Percentiles rank a stretch among this genome's conserved stretches.
Evolutionary conservation across 371 early-diverging fungal species (phyloP).

Genomic region (Saksenaea oblongispora): DNA sequence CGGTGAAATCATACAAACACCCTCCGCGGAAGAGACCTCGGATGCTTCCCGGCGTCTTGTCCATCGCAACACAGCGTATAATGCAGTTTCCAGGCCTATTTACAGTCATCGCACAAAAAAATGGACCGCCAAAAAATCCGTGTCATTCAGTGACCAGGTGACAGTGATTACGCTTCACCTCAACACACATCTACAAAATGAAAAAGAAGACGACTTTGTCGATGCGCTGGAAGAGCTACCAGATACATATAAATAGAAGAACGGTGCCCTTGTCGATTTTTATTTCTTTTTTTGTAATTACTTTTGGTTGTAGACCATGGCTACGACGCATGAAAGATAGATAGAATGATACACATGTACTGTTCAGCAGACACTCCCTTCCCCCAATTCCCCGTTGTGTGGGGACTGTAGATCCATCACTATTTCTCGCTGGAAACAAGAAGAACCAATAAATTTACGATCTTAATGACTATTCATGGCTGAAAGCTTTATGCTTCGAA

Average conservation of each 20-base stretch:
- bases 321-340: neutral
- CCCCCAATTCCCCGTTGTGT: no score
- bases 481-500: no score
- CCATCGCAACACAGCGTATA: neutral
- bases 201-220: constrained; percentile 22
- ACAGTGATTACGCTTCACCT: constrained; percentile 7
- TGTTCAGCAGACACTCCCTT: no score
- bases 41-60: neutral
- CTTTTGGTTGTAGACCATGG: neutral
- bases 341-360: no score
- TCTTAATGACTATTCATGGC: no score
- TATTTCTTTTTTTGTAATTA: neutral
- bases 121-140: constrained; percentile 13
- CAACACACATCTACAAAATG: neutral
- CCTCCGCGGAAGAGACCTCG: neutral
- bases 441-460: no score
- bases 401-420: no score
- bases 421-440: no score
- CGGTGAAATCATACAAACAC: neutral
- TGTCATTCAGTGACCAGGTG: constrained; percentile 31
- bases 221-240: constrained; percentile 15
- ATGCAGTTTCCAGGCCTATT: neutral
- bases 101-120: neutral
- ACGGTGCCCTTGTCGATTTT: neutral
- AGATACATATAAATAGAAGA: neutral